These are phyloP conservation scores for Kurtzmaniella quercitrusa DNA, from an alignment of 1,139 yeast genomes.

Conservation along the genomic window DNA sequence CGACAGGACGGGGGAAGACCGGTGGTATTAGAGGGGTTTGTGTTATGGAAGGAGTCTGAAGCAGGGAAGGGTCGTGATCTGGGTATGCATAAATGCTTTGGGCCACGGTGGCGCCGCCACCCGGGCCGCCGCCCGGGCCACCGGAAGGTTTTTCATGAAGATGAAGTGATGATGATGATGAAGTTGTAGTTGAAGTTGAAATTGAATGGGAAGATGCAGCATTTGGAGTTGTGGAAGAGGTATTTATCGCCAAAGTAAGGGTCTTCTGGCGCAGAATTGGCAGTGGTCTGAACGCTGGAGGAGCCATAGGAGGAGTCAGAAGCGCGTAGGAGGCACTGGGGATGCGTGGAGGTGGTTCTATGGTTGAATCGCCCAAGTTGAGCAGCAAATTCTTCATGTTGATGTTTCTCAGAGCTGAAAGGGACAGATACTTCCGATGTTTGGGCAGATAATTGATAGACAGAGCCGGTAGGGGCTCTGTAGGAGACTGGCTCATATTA, in stretches of 20 bases:
- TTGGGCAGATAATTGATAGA: slow-evolving; percentile 31
- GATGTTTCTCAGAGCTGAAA: slow-evolving; percentile 21
- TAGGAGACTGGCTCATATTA: not conserved
- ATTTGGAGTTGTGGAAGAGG: slow-evolving; percentile 2
- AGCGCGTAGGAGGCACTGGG: not conserved
- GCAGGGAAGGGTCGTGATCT: slow-evolving; percentile 6
- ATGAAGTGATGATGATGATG: slow-evolving; percentile 7
- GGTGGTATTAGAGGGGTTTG: slow-evolving; percentile 17
- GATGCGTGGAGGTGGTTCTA: slow-evolving; percentile 1
- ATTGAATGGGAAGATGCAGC: too few relatives aligned
- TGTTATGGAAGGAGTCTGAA: slow-evolving; percentile 14
- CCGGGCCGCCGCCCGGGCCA: not conserved
- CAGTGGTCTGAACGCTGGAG: not conserved
- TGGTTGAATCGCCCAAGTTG: slow-evolving; percentile 15
- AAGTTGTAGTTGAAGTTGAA: slow-evolving; percentile 2
- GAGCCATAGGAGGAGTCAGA: not conserved
- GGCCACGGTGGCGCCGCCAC: not conserved
- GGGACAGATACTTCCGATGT: slow-evolving; percentile 27
- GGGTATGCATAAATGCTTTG: not conserved
- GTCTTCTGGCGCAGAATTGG: slow-evolving; percentile 1
- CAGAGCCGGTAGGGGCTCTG: not conserved
- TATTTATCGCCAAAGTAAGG: slow-evolving; percentile 3
- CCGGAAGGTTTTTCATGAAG: slow-evolving; percentile 5
- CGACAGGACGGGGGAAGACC: slow-evolving; percentile 6
- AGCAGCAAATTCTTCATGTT: slow-evolving; percentile 35